Base-by-base conservation (phyloP, 148 eudicot genomes). In the Vaccinium vitisidaea region DNA sequence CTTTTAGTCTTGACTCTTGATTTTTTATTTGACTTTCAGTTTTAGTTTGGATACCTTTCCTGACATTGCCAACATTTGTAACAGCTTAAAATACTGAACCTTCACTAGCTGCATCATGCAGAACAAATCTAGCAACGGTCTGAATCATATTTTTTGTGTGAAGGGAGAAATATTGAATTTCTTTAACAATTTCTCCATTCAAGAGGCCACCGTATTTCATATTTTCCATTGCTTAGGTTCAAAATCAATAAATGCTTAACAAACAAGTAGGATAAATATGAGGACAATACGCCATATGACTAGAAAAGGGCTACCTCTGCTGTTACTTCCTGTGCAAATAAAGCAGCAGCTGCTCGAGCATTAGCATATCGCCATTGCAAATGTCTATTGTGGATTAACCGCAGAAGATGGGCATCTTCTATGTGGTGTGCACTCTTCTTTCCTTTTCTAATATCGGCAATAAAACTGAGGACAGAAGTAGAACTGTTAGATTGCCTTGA, bases 321-420 rank as follows among this genome's bases (percentile, higher is more conserved):
- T 63, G 87, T 88, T 69, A 86, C 82, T 83, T 85, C 92, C 93
- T 93, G 99, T 39, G 82, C 70, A 84, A 65, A 86, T 25, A 94
- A 79, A 79, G 92, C 86, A 76, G 90, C 91, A 88, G 89, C 91
- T 43, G 91, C 90, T 81, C 84, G 90, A 36, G 98, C 99, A 93
- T 97, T 97, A 80, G 94, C 93, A 86, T 85, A 95, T 70, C 95
- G 89, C 99, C 99, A 97, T 84, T 97, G 99, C 92, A 95, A 82
- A 58, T 90, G 93, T 84, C 97, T 90, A 80, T 97, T 97, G 69
- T 97, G 92, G 67, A 94, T 77, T 88, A 97, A 86, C 86, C 98
- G 87, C 86, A 97, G 82, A 83, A 93, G 94, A 90, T 97, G 98
- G 71, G 87, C 99, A 82, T 97, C 98, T 89, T 97, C 98, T 70